These are phyloP conservation scores for Calamus simplicifolius DNA, from an alignment of 176 grass and related monocot species.

Conservation along the genomic window DNA sequence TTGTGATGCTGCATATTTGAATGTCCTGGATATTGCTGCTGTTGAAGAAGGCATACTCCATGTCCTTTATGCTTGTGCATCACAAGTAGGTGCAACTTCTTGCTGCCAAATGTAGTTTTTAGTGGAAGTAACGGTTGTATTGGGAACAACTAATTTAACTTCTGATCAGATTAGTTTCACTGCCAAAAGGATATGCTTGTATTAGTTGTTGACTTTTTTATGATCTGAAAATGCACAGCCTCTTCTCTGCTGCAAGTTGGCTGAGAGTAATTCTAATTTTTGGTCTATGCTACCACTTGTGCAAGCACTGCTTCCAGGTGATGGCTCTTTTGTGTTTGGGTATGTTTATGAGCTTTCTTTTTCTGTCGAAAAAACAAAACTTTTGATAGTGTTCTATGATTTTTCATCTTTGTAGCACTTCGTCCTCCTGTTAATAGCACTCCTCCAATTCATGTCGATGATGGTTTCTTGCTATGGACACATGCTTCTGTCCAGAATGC, in stretches of 20 bases:
- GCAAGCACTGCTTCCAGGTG: slow-evolving; percentile 95
- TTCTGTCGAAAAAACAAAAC: slow-evolving; percentile 1
- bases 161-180: not conserved
- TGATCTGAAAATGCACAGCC: slow-evolving; percentile 54
- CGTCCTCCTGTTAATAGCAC: slow-evolving; percentile 54
- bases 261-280: slow-evolving; percentile 68
- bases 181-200: not conserved
- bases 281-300: slow-evolving; percentile 82
- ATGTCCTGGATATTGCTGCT: slow-evolving; percentile 85
- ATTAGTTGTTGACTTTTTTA: slow-evolving; percentile 4
- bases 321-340: slow-evolving; percentile 2
- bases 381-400: slow-evolving; percentile 8
- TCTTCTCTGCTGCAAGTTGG: slow-evolving; percentile 57
- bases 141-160: not conserved
- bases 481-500: slow-evolving; percentile 66
- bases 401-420: slow-evolving; percentile 53
- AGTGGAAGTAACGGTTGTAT: not conserved
- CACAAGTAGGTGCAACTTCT: slow-evolving; percentile 44
- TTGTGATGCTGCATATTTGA: slow-evolving; percentile 51
- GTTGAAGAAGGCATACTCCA: slow-evolving; percentile 97
- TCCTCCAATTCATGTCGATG: slow-evolving; percentile 63
- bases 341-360: not conserved
- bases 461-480: slow-evolving; percentile 75
- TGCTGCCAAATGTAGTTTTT: not conserved
- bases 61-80: slow-evolving; percentile 70